Percentiles rank a stretch among this genome's conserved stretches.
Evolutionary conservation across 768 basidiomycete genomes (phyloP).

Genomic region (Chalciporus sphaerocephalus): DNA sequence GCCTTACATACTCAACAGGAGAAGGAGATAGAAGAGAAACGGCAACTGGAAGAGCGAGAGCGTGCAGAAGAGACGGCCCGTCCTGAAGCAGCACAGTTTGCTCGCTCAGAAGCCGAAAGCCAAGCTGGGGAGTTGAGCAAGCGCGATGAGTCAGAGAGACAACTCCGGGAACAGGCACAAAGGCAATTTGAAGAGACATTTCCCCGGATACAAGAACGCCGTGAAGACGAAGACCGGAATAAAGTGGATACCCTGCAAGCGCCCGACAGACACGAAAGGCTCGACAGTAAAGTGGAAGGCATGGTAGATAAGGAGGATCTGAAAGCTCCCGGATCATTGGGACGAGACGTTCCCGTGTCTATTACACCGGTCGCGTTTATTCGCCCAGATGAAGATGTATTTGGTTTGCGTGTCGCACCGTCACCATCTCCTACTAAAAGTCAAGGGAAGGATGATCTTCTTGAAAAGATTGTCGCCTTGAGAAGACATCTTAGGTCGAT

Average conservation of each 20-base stretch:
- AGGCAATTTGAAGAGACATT: conserved; percentile 1
- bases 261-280: conserved; percentile 1
- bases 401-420: conserved; percentile 43
- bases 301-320: neutral
- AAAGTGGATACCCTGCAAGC: neutral
- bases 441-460: conserved; percentile 42
- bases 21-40: conserved; percentile 25
- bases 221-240: neutral
- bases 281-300: conserved; percentile 1
- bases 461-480: conserved; percentile 47
- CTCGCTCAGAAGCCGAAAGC: conserved; percentile 1
- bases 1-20: conserved; percentile 30
- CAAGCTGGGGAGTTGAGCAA: conserved; percentile 14
- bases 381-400: conserved; percentile 44
- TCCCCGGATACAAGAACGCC: neutral
- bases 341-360: neutral
- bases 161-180: conserved; percentile 13
- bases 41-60: conserved; percentile 14
- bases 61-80: conserved; percentile 35
- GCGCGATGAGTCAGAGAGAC: conserved; percentile 26
- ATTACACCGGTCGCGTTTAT: conserved; percentile 1
- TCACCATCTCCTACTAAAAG: conserved; percentile 32
- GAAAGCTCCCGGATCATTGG: neutral
- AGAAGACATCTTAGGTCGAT: conserved; percentile 60
- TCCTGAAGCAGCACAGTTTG: conserved; percentile 29